These are phyloP conservation scores for Ophiognomonia clavigignenti-juglandacearum DNA, from an alignment of 2,329 filamentous ascomycete species.

Conservation along the genomic window DNA sequence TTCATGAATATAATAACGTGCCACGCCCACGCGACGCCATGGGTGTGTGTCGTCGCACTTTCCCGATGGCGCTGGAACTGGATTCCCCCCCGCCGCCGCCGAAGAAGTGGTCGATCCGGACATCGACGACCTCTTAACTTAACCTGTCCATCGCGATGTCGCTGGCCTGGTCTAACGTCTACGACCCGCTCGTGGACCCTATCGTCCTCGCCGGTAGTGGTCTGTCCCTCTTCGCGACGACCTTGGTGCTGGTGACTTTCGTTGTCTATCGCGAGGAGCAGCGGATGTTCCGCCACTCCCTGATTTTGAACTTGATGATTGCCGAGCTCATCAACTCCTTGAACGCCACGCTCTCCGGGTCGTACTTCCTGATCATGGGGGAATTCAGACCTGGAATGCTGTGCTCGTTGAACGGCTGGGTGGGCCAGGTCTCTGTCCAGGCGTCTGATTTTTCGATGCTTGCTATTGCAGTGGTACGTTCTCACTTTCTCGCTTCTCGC, in stretches of 20 bases:
- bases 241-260: neutral
- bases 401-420: constrained; percentile 38
- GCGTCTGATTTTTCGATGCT: constrained; percentile 38
- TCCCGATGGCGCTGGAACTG: neutral
- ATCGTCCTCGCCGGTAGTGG: constrained; percentile 1
- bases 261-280: neutral
- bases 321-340: constrained; percentile 34
- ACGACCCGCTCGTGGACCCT: constrained; percentile 1
- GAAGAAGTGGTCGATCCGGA: neutral
- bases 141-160: neutral
- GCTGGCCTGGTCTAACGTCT: neutral
- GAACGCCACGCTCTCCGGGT: constrained; percentile 37
- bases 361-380: constrained; percentile 25
- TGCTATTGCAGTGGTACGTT: constrained; percentile 34
- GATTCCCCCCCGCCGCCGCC: too few relatives aligned
- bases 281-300: neutral
- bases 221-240: neutral
- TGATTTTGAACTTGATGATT: neutral
- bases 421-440: constrained; percentile 41
- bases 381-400: constrained; percentile 24
- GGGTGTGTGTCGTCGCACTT: neutral
- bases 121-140: neutral
- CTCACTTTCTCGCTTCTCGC: too few relatives aligned
- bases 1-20: neutral
- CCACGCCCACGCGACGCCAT: neutral